Conservation (phyloP, 805 yeast genomes). For the Metschnikowia baotianmanensis region DNA sequence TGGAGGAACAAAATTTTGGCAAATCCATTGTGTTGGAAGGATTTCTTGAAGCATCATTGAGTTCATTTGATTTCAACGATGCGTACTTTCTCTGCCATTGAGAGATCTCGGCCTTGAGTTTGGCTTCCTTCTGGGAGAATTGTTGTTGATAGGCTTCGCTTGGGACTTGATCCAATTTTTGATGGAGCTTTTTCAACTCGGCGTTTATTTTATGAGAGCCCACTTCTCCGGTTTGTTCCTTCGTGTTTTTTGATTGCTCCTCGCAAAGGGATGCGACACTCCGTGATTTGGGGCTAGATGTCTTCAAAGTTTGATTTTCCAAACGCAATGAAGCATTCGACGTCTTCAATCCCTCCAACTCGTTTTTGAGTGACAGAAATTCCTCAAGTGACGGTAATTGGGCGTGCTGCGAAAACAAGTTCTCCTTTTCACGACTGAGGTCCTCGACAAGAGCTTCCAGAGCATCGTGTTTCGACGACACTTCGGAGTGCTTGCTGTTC, state of each 20-base stretch:
- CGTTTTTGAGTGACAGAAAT: slow-evolving; percentile 13
- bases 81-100: slow-evolving; percentile 54
- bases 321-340: slow-evolving; percentile 34
- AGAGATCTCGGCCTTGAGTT: slow-evolving; percentile 30
- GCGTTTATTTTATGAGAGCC: slow-evolving; percentile 13
- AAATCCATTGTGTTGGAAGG: slow-evolving; percentile 25
- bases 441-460: slow-evolving; percentile 6
- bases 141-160: slow-evolving; percentile 10
- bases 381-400: slow-evolving; percentile 8
- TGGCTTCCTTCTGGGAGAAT: slow-evolving; percentile 13
- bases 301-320: slow-evolving; percentile 39
- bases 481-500: slow-evolving; percentile 3
- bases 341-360: slow-evolving; percentile 30
- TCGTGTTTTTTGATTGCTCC: background rate
- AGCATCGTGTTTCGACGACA: slow-evolving; percentile 3
- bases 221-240: background rate
- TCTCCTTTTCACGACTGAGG: slow-evolving; percentile 9
- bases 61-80: slow-evolving; percentile 40
- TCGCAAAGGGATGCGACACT: slow-evolving; percentile 1
- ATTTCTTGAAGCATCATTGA: slow-evolving; percentile 21
- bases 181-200: slow-evolving; percentile 25
- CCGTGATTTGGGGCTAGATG: slow-evolving; percentile 4
- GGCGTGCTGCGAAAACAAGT: slow-evolving; percentile 1
- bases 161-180: slow-evolving; percentile 29
- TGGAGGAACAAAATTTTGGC: slow-evolving; percentile 27